Evolutionary conservation across 352 stramenopile genomes (phyloP), one percentile per base, ranked within the genome.

Genomic region (Phytophthora pluvialis): DNA sequence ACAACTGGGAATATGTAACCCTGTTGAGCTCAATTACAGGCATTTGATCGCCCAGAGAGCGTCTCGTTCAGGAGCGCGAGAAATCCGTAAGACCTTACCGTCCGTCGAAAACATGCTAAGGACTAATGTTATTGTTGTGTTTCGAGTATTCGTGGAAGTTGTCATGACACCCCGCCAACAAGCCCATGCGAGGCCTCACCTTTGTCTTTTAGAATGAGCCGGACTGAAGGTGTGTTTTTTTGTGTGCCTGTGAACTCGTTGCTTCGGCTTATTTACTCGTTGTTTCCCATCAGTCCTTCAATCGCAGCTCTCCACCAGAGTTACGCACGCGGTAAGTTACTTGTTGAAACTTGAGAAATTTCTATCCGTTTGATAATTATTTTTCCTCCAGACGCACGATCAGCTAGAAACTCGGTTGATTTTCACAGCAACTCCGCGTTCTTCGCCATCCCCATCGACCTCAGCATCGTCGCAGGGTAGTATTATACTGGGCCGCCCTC

Each of bases 401-500:
- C 44, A n/a, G 21, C 10, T 44, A 5, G 31, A 47, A 43, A 43
- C 15, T 16, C 35, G 16, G 11, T 26, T 52, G 26, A 64, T 6
- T 26, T 55, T 43, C 35, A 55, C 53, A 54, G 32, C 29, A 9
- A 71, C 18, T 39, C 64, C 45, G 11, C 16, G 40, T 15, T 15
- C 32, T 13, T 72, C 62, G 16, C 32, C 47, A 50, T 71, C 70
- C 42, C 60, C 54, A n/a, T 75, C 70, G n/a, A 66, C 66, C 29
- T 65, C 66, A 28, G 59, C 56, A 48, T 85, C 76, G 13, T 85
- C 76, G 4, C 73, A 80, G 38, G 52, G 67, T n/a, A 85, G 76
- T 38, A 60, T 82, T 16, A 46, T 74, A 3, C 58, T 79, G 33
- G 64, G 53, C 48, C 64, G 53, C 2, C 76, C 76, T 49, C 76